Evolutionary conservation across 495 filamentous ascomycete genomes (phyloP).

Genomic region (Lasiosphaeria hispida): DNA sequence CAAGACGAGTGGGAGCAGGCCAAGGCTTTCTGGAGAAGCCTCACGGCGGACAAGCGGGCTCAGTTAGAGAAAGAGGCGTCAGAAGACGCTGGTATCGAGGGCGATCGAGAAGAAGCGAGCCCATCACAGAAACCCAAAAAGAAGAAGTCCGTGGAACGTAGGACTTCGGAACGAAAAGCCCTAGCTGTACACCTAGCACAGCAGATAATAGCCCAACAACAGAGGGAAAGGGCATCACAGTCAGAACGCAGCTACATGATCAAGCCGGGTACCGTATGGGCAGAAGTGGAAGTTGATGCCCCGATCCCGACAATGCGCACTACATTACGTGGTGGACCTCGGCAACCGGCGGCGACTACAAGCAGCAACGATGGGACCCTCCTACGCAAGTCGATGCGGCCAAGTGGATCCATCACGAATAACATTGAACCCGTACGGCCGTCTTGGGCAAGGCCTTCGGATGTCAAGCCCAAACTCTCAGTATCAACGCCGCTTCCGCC

Average conservation of each 20-base stretch:
- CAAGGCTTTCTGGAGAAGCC: constrained; percentile 62
- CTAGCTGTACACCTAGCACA: constrained; percentile 28
- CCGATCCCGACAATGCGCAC: constrained; percentile 26
- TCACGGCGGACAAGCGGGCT: constrained; percentile 56
- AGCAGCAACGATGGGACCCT: constrained; percentile 8
- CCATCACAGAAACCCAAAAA: constrained; percentile 35
- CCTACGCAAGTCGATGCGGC: constrained; percentile 33
- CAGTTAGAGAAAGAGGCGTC: constrained; percentile 56
- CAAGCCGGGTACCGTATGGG: constrained; percentile 41
- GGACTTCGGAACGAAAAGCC: constrained; percentile 29
- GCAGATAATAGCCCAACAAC: constrained; percentile 24
- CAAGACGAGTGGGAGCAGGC: constrained; percentile 59
- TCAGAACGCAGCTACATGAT: constrained; percentile 40
- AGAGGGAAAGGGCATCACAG: constrained; percentile 11
- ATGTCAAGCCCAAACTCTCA: no score
- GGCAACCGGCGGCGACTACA: constrained; percentile 7
- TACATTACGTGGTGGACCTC: constrained; percentile 21
- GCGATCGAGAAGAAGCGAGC: constrained; percentile 39
- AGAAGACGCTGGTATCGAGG: constrained; percentile 47
- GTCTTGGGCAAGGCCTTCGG: no score
- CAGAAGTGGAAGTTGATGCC: constrained; percentile 12
- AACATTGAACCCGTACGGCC: not conserved
- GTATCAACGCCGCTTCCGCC: no score
- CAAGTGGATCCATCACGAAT: constrained; percentile 4
- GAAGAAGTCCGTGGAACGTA: constrained; percentile 38